phyloP scores from a whole-genome alignment of 2,329 filamentous ascomycete species.

The Pyricularia pennisetigena region DNA sequence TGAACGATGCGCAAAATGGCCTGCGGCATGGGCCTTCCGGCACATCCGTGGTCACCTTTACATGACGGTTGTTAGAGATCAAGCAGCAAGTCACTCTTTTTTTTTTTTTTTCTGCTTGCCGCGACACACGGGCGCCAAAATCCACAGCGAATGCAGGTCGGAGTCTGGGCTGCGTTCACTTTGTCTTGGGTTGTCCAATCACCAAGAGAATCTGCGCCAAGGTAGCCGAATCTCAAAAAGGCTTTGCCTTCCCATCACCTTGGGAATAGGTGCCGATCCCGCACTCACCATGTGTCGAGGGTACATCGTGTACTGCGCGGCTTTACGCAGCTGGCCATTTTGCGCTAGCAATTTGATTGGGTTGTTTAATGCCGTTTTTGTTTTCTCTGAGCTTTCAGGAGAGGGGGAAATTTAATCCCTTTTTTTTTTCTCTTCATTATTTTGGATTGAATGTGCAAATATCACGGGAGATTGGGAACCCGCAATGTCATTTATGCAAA shows the following conservation, averaged over 20 bases:
- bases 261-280: not conserved
- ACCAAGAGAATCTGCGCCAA: not conserved
- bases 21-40: not conserved
- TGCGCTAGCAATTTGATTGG: not conserved
- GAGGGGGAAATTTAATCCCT: not conserved
- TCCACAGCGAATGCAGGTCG: not conserved
- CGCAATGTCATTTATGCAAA: not conserved
- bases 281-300: not conserved
- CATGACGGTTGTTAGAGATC: not conserved
- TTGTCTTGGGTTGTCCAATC: not conserved
- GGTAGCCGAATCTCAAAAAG: not conserved
- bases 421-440: not conserved
- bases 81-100: not conserved
- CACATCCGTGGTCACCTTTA: not conserved
- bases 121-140: not conserved
- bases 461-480: not conserved
- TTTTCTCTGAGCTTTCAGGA: not conserved
- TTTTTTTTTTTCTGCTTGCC: not conserved
- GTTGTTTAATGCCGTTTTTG: not conserved
- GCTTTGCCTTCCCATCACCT: not conserved
- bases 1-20: not conserved
- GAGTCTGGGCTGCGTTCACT: not conserved
- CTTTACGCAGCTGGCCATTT: too few relatives aligned
- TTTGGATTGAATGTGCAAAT: not conserved
- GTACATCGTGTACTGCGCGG: not conserved